Percentiles rank a stretch among this genome's conserved stretches.
phyloP scores from a whole-genome alignment of 441 rosid species.

The Populus hybrid region DNA sequence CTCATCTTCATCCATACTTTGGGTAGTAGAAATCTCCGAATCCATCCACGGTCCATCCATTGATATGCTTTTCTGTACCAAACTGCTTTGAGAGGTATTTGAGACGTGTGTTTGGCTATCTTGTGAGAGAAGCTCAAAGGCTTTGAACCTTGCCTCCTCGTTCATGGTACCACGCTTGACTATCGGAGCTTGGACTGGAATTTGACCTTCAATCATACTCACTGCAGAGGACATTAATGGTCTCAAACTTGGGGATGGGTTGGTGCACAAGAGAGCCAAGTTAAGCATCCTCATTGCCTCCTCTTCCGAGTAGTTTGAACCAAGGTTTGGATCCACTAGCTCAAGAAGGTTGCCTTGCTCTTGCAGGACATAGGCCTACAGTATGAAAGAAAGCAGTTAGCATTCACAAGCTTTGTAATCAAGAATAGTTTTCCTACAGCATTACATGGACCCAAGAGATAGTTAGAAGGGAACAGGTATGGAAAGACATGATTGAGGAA shows the following conservation, averaged over 20 bases:
- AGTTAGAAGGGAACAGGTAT: too few species aligned
- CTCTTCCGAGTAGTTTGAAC: constrained; percentile 27
- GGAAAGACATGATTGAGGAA: too few species aligned
- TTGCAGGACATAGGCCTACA: constrained; percentile 53
- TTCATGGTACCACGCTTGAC: constrained; percentile 37
- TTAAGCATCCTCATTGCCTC: constrained; percentile 52
- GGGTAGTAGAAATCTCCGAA: constrained; percentile 2
- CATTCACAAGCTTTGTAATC: neutral
- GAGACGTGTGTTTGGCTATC: constrained; percentile 33
- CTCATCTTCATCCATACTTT: too few species aligned
- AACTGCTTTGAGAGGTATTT: constrained; percentile 19
- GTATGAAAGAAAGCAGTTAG: neutral
- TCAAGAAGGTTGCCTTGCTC: constrained; percentile 40
- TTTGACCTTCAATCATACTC: constrained; percentile 59
- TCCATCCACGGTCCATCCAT: too few species aligned
- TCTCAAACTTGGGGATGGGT: constrained; percentile 49
- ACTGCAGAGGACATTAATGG: constrained; percentile 73
- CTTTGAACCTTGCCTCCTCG: constrained; percentile 45
- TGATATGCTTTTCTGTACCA: constrained; percentile 23
- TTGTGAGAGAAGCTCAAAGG: constrained; percentile 37
- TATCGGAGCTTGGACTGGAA: constrained; percentile 49
- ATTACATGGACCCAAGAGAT: too few species aligned
- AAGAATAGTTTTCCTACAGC: too few species aligned
- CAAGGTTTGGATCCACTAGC: constrained; percentile 50
- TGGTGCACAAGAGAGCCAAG: constrained; percentile 53